Evolutionary conservation across 371 early-diverging fungal species (phyloP).

Genomic region (Mortierella sp.): DNA sequence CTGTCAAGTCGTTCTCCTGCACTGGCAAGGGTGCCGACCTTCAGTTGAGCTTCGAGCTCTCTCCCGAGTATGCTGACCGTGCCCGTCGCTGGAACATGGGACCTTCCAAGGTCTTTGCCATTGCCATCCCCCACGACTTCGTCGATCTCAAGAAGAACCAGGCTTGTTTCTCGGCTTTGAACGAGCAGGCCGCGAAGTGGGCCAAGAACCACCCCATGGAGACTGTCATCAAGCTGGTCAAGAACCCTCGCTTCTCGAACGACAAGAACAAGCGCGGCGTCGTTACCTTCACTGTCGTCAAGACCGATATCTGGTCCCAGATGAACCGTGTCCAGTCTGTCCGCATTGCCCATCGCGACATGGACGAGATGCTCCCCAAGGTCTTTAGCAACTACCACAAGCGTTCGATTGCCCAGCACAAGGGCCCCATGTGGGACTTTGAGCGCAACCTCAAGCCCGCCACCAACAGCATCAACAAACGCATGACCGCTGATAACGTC

Average conservation of each 20-base stretch:
- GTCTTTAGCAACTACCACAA: constrained; percentile 24
- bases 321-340: constrained; percentile 41
- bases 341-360: constrained; percentile 19
- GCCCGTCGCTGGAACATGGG: constrained; percentile 27
- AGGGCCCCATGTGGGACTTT: constrained; percentile 45
- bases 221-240: constrained; percentile 45
- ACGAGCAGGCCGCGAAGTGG: constrained; percentile 9
- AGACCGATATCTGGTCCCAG: constrained; percentile 37
- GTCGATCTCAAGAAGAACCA: constrained; percentile 34
- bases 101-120: constrained; percentile 15
- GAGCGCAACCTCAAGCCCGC: constrained; percentile 23
- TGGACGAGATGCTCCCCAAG: constrained; percentile 19
- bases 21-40: not conserved
- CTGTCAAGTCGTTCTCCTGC: constrained; percentile 33
- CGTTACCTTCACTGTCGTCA: constrained; percentile 16
- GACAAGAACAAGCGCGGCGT: constrained; percentile 16
- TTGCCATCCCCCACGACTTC: constrained; percentile 39
- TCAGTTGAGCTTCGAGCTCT: constrained; percentile 25
- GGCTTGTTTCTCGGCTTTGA: constrained; percentile 21
- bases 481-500: constrained; percentile 14
- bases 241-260: constrained; percentile 18
- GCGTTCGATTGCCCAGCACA: constrained; percentile 27
- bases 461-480: not conserved
- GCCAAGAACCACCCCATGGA: constrained; percentile 17
- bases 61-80: constrained; percentile 23